Percentiles rank a stretch among this genome's conserved stretches.
Conservation (phyloP, 371 early-diverging fungal species). For the Umbelopsis sp. region DNA sequence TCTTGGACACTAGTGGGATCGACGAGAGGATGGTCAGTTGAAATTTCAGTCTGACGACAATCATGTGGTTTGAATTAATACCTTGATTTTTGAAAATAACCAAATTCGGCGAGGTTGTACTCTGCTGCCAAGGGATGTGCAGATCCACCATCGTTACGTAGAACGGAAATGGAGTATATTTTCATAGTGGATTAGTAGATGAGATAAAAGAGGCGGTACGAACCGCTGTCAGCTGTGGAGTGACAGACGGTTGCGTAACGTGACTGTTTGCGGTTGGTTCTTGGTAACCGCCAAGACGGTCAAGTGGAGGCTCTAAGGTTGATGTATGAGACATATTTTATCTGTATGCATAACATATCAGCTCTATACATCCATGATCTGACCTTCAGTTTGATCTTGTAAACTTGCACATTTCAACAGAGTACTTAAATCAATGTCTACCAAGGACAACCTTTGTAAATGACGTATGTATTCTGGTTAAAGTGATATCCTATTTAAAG, state of each 20-base stretch:
- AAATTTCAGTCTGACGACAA: neutral
- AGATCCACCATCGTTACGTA: slow-evolving; percentile 53
- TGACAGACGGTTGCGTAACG: neutral
- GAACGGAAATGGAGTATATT: slow-evolving; percentile 55
- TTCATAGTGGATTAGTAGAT: slow-evolving; percentile 43
- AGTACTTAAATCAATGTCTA: no score
- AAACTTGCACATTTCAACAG: no score
- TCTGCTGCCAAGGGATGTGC: slow-evolving; percentile 62
- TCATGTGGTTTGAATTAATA: slow-evolving; percentile 32
- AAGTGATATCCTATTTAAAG: no score
- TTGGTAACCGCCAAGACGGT: no score
- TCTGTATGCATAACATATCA: no score
- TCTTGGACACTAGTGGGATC: slow-evolving; percentile 75
- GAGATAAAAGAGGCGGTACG: neutral
- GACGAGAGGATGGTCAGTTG: neutral
- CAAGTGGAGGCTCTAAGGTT: no score
- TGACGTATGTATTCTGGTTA: no score
- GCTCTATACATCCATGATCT: no score
- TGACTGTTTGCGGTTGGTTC: neutral
- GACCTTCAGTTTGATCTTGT: no score
- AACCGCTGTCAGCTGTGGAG: neutral
- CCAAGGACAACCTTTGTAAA: no score
- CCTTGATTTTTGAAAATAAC: slow-evolving; percentile 89
- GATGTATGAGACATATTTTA: no score
- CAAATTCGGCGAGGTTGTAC: slow-evolving; percentile 82